Percentiles rank a stretch among this genome's conserved stretches.
phyloP scores from a whole-genome alignment of 495 filamentous ascomycete species.

The Aspergillus ostianus region DNA sequence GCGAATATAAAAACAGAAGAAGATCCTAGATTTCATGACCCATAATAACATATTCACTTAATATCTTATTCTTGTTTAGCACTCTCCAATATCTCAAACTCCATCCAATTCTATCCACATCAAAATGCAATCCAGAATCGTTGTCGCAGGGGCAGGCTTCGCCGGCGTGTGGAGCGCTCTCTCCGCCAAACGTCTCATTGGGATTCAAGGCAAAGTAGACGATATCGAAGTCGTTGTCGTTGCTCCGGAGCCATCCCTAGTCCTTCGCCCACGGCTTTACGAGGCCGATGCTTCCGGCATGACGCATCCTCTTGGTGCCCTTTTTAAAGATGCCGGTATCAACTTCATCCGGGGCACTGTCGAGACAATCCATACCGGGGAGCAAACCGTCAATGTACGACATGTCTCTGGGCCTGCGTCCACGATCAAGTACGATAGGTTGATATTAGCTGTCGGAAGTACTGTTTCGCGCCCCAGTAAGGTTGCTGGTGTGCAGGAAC shows the following conservation, averaged over 20 bases:
- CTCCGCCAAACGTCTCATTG: constrained; percentile 30
- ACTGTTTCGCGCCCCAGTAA: constrained; percentile 23
- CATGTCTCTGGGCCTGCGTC: constrained; percentile 11
- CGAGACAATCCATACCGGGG: constrained; percentile 18
- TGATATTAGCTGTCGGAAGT: constrained; percentile 37
- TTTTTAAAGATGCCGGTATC: constrained; percentile 26
- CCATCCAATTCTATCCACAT: background rate
- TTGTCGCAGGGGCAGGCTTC: constrained; percentile 35
- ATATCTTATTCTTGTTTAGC: too few species aligned
- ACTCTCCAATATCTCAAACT: too few species aligned
- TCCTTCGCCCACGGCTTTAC: constrained; percentile 34
- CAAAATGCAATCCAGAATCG: constrained; percentile 20
- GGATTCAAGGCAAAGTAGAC: constrained; percentile 11
- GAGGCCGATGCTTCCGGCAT: constrained; percentile 28
- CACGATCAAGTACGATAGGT: constrained; percentile 25
- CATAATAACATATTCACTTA: too few species aligned
- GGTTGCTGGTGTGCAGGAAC: constrained; percentile 24
- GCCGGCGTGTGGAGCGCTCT: constrained; percentile 36
- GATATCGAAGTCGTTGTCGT: constrained; percentile 29
- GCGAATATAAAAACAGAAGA: too few species aligned
- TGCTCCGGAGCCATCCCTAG: constrained; percentile 27
- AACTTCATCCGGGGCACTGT: constrained; percentile 26
- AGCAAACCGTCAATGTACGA: constrained; percentile 20
- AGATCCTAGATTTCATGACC: too few species aligned
- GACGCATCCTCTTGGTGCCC: constrained; percentile 19